Base-by-base conservation (phyloP, 2,329 filamentous ascomycete species). In the Chrysoporthe austroafricana region DNA sequence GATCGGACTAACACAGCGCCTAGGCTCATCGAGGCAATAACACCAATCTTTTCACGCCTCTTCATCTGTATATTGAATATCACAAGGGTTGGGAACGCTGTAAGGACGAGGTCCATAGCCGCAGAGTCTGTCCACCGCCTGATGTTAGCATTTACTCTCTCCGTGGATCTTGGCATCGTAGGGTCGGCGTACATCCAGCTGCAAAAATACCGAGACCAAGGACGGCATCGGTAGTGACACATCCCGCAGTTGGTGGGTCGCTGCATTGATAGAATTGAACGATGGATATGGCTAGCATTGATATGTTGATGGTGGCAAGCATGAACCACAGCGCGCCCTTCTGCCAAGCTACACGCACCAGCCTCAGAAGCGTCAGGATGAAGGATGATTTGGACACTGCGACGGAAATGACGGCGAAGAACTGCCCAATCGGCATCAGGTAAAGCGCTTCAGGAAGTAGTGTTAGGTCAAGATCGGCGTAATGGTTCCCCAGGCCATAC, bases 231-330 rank as follows among this genome's bases (percentile, higher is more conserved):
- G 26, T 36, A n/a, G 21, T 21, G 9, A 56, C 26, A 6, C 52
- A 56, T n/a, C 52, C 52, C 21, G 21, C 6, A 9, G 52, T 56
- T 8, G 52, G 13, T 2, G 52, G 21, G 9, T 14, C 26, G 11
- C 52, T 36, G 26, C 52, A 56, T 26, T 56, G 52, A 8, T 56
- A 56, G 52, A 56, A 56, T 16, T 56, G 26, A 11, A 56, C 26
- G 34, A 56, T 56, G 8, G 52, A 32, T 9, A 56, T 56, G 52
- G 26, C 34, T 26, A 56, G 18, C 52, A 56, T 56, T 21, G 18
- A 56, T 8, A 36, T 26, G 52, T 56, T 56, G 52, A 56, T 56
- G 21, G 52, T 56, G 13, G 52, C 13, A 32, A 36, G 14, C 9
- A 56, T 56, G 11, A 56, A 36, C 9, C 32, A 56, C 8, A 16